A percentile compares a stretch with the other conserved stretches of the same genome.
These are phyloP conservation scores for Botryotinia calthae DNA, from an alignment of 2,329 filamentous ascomycete species.

Conservation along the genomic window DNA sequence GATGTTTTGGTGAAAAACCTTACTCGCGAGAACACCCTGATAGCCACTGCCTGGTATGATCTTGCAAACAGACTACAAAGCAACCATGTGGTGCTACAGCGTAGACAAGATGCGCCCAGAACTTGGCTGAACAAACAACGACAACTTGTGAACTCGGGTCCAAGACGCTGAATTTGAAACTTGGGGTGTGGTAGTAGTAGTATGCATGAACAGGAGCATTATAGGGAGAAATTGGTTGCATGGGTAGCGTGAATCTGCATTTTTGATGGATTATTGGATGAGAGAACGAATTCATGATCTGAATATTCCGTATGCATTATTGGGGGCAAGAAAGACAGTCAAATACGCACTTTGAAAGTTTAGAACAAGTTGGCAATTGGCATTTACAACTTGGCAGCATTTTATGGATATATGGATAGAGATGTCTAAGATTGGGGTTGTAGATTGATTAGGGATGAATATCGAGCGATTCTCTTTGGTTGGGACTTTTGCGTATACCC, in stretches of 20 bases:
- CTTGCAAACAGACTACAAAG: conserved; percentile 75
- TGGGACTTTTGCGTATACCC: conserved; percentile 16
- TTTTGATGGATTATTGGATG: conserved; percentile 6
- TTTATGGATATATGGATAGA: conserved; percentile 22
- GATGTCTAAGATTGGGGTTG: conserved; percentile 19
- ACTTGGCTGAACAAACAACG: conserved; percentile 86
- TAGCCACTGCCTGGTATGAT: conserved; percentile 84
- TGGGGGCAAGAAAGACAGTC: neutral
- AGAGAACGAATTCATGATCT: conserved; percentile 16
- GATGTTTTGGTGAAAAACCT: conserved; percentile 52
- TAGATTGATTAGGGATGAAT: conserved; percentile 19
- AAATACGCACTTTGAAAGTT: neutral
- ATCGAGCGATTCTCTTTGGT: conserved; percentile 16
- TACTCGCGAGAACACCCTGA: conserved; percentile 73
- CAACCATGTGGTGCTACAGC: conserved; percentile 75
- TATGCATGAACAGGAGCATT: neutral
- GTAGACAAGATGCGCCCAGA: conserved; percentile 70
- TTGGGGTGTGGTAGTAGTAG: neutral
- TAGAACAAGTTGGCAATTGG: neutral
- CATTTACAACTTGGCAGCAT: conserved; percentile 5
- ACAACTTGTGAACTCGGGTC: conserved; percentile 56
- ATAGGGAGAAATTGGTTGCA: neutral
- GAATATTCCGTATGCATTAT: conserved; percentile 11
- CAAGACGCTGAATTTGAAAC: conserved; percentile 27
- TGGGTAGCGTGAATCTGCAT: conserved; percentile 11